Conservation (phyloP, 371 early-diverging fungal species). For the Mucor sp. region DNA sequence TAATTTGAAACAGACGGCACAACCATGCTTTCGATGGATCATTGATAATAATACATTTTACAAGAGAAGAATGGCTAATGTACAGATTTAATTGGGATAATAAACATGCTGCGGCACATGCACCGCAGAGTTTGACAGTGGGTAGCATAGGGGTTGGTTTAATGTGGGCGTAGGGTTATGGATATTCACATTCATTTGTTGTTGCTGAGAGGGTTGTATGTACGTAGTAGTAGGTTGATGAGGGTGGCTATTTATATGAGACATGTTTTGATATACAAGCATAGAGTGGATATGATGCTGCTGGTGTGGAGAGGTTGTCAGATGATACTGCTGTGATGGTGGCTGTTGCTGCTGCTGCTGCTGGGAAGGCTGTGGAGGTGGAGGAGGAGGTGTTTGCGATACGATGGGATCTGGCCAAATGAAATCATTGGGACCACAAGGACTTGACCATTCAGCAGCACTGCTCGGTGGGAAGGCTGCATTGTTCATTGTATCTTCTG, state of each 20-base stretch:
- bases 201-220: not conserved
- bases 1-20: not conserved
- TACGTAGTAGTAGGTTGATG: not conserved
- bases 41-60: not conserved
- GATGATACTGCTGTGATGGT: conserved; percentile 2
- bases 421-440: not conserved
- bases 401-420: not conserved
- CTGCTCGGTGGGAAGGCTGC: not conserved
- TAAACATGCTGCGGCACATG: not conserved
- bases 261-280: not conserved
- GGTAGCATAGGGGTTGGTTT: not conserved
- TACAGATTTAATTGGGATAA: conserved; percentile 1
- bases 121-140: not conserved
- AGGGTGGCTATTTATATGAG: not conserved
- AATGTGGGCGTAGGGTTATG: not conserved
- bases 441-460: conserved; percentile 1
- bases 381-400: not conserved
- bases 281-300: not conserved
- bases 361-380: not conserved
- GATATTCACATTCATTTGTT: not conserved
- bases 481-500: not conserved
- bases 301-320: not conserved
- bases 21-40: not conserved
- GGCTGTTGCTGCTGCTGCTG: not conserved
- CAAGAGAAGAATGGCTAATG: not conserved